Evolutionary conservation across 495 filamentous ascomycete species (phyloP).

Genomic region (Xylaria grammica): DNA sequence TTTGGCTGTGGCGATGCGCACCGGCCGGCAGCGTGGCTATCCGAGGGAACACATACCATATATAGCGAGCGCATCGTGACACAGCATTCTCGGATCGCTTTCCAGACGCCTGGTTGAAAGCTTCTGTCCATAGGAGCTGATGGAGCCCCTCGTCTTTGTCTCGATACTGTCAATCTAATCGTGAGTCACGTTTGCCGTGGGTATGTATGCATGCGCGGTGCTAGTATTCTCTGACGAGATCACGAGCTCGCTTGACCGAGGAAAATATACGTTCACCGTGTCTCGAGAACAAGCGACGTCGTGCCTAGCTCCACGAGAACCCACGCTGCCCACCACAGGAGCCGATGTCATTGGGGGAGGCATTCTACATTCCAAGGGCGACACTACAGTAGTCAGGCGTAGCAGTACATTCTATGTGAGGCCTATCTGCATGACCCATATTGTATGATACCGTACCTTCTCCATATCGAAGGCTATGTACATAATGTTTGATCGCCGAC

Average conservation of each 20-base stretch:
- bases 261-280: conserved; percentile 2
- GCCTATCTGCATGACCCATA: conserved; percentile 5
- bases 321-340: background rate
- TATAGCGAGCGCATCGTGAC: background rate
- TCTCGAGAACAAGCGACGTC: background rate
- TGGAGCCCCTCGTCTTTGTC: background rate
- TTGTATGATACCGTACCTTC: background rate
- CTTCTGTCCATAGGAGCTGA: background rate
- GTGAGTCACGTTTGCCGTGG: background rate
- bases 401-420: background rate
- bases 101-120: conserved; percentile 12
- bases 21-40: conserved; percentile 7
- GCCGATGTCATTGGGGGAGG: background rate
- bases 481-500: background rate
- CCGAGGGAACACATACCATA: conserved; percentile 2
- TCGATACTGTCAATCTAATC: background rate
- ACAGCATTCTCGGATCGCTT: conserved; percentile 22
- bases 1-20: conserved; percentile 1
- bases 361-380: background rate
- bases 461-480: background rate
- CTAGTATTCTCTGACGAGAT: conserved; percentile 3
- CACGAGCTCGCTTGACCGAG: conserved; percentile 3
- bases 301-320: conserved; percentile 6
- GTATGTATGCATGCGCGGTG: background rate
- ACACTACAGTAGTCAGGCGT: conserved; percentile 6